Conservation (phyloP, 352 stramenopile genomes). For the Phytophthora pluvialis region DNA sequence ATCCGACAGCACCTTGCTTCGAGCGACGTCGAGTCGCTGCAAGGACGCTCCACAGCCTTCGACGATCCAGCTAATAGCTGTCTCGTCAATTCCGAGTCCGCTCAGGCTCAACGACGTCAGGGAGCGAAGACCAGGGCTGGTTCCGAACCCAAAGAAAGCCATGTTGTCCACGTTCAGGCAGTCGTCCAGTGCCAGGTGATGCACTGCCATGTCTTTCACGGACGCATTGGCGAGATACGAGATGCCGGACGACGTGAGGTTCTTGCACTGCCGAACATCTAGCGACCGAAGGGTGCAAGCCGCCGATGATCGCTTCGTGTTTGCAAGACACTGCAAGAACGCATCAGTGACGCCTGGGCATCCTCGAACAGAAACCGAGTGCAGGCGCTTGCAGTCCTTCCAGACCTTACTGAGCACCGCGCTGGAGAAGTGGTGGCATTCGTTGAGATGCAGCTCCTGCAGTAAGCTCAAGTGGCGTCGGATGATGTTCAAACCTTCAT, state of each 20-base stretch:
- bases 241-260: constrained; percentile 68
- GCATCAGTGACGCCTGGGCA: constrained; percentile 60
- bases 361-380: constrained; percentile 47
- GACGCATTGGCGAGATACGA: constrained; percentile 53
- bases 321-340: constrained; percentile 62
- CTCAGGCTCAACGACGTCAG: constrained; percentile 50
- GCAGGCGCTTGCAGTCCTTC: constrained; percentile 62
- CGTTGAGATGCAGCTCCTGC: constrained; percentile 56
- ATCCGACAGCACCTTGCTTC: constrained; percentile 59
- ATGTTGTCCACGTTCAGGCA: constrained; percentile 71
- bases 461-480: constrained; percentile 54
- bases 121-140: constrained; percentile 36
- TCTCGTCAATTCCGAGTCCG: constrained; percentile 64
- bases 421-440: constrained; percentile 68
- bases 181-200: constrained; percentile 49
- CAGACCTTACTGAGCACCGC: constrained; percentile 57
- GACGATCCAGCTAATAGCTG: constrained; percentile 71
- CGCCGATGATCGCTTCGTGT: constrained; percentile 42
- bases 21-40: constrained; percentile 52
- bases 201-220: constrained; percentile 28
- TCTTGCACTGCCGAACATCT: constrained; percentile 68
- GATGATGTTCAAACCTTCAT: constrained; percentile 54
- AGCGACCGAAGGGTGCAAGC: constrained; percentile 38
- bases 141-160: constrained; percentile 81
- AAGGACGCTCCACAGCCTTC: constrained; percentile 54